Evolutionary conservation across 2,329 filamentous ascomycete species (phyloP), one percentile per base, ranked within the genome.

Genomic region (Xylariaceae sp.): DNA sequence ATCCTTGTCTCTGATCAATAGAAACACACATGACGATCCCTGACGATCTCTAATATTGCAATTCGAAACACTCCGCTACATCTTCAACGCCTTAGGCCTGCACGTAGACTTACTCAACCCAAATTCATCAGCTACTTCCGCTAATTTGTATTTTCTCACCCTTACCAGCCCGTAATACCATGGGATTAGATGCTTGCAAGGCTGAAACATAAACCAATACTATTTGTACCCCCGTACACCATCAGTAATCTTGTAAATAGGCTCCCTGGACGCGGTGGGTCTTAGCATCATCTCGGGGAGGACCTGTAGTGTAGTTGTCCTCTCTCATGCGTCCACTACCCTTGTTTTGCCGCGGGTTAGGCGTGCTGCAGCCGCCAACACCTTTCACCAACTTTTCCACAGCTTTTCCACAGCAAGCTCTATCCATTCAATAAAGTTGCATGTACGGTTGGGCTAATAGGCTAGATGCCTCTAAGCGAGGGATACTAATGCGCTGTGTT

Each of bases 401-500:
- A n/a, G n/a, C n/a, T n/a, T n/a, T n/a, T n/a, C n/a, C 21, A 36
- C 16, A 50, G 26, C 21, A 32, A 21, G 24, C 15, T 33, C 39
- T 15, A 29, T 37, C 16, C 23, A 6, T 27, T 30, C 13, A 16
- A 30, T 47, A 15, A 27, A 49, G 30, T 26, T 20, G 43, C 18
- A 29, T 32, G 13, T 45, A 40, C 30, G 21, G 23, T 50, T 48
- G 49, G 57, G 57, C 30, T 54, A 59, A 56, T 59, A 56, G 53
- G 39, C 24, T 39, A 21, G 4, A 21, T 18, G 13, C 33, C 20
- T 33, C 13, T 60, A 68, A 68, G 66, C 66, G 66, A 68, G 54
- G 55, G 32, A 47, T 61, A 57, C 65, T 67, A 67, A 65, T 64
- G 65, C 58, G 53, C 55, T 50, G 57, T 42, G 63, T 57, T 65